Conservation (phyloP, 345 rosid species). For the Cardiospermum halicacabum region DNA sequence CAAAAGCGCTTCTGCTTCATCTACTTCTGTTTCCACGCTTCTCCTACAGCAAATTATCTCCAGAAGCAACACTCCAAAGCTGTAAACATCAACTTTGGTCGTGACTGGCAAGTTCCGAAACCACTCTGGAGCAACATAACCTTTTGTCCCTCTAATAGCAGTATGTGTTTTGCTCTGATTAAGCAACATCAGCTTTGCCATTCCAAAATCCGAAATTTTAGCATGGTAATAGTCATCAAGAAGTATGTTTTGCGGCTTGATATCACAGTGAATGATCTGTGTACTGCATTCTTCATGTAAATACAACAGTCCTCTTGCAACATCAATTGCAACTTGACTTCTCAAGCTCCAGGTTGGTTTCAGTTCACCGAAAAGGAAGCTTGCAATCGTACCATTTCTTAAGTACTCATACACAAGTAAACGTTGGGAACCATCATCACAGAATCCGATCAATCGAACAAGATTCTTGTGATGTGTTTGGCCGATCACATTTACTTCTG, state of each 20-base stretch:
- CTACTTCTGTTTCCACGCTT: constrained; percentile 22
- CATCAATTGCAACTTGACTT: constrained; percentile 34
- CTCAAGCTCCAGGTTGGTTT: constrained; percentile 42
- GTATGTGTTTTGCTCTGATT: constrained; percentile 48
- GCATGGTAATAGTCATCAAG: constrained; percentile 35
- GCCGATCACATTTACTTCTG: too few relatives aligned
- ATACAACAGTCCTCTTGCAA: constrained; percentile 48
- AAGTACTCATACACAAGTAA: constrained; percentile 49
- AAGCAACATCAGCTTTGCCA: constrained; percentile 45
- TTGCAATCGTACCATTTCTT: constrained; percentile 46
- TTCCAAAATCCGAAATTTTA: constrained; percentile 47
- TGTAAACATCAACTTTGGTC: too few relatives aligned
- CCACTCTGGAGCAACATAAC: constrained; percentile 60
- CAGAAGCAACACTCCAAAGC: constrained; percentile 46
- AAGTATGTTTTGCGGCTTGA: too few relatives aligned
- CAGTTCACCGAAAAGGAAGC: constrained; percentile 33
- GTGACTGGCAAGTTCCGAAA: constrained; percentile 46
- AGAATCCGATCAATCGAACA: constrained; percentile 43
- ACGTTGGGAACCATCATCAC: constrained; percentile 42
- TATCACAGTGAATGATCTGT: too few relatives aligned
- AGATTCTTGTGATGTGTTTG: constrained; percentile 53
- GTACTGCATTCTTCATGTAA: too few relatives aligned
- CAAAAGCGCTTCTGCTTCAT: constrained; percentile 35
- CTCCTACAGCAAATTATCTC: constrained; percentile 50
- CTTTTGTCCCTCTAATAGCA: constrained; percentile 49